phyloP scores from a whole-genome alignment of 2,329 filamentous ascomycete species.

The Xylaria sp. region DNA sequence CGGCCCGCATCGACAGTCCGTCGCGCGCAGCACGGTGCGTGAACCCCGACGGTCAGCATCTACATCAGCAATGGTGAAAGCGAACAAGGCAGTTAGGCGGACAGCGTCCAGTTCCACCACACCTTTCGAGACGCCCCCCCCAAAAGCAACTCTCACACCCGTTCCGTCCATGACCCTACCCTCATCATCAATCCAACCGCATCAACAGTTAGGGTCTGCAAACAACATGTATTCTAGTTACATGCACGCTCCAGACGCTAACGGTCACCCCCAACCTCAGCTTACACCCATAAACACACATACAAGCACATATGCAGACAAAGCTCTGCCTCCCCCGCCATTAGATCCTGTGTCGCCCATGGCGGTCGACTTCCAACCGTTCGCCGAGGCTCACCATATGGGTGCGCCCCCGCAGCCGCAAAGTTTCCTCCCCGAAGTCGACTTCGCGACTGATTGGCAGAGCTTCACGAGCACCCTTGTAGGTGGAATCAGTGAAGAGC shows the following conservation, averaged over 20 bases:
- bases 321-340: constrained; percentile 46
- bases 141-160: constrained; percentile 17
- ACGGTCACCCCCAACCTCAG: constrained; percentile 26
- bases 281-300: constrained; percentile 31
- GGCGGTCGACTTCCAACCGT: constrained; percentile 44
- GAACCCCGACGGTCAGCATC: constrained; percentile 45
- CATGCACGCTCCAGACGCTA: constrained; percentile 25
- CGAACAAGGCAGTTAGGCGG: constrained; percentile 34
- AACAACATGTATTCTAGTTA: constrained; percentile 28
- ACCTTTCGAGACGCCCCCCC: constrained; percentile 32
- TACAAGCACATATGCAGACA: constrained; percentile 41
- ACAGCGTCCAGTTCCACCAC: constrained; percentile 29
- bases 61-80: constrained; percentile 41
- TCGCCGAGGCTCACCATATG: constrained; percentile 30
- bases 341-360: constrained; percentile 46
- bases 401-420: constrained; percentile 18
- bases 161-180: constrained; percentile 34
- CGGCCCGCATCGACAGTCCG: constrained; percentile 22
- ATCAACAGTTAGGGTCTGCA: constrained; percentile 25
- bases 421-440: constrained; percentile 41
- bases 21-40: constrained; percentile 28
- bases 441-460: constrained; percentile 46
- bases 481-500: constrained; percentile 23
- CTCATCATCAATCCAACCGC: constrained; percentile 29
- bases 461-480: constrained; percentile 47